phyloP scores from a whole-genome alignment of 1,139 yeast species.

The Hemisphaericaspora xylanilytica region DNA sequence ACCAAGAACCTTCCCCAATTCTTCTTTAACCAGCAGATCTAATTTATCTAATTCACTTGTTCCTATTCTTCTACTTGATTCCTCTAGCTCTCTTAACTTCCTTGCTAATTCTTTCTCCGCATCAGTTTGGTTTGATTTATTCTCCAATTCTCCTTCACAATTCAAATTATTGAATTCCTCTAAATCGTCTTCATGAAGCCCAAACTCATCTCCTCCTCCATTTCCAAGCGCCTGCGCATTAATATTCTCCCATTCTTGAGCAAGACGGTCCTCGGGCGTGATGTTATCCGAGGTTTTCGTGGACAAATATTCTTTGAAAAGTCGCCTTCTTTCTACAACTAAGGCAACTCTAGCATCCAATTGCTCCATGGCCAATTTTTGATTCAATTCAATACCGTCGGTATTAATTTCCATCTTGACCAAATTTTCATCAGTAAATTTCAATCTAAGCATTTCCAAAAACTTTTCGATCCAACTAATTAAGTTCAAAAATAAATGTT shows the following conservation, averaged over 20 bases:
- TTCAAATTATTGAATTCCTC: constrained; percentile 48
- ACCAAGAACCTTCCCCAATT: constrained; percentile 7
- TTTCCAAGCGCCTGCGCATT: constrained; percentile 45
- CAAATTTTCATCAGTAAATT: constrained; percentile 52
- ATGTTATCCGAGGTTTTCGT: constrained; percentile 18
- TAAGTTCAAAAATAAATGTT: constrained; percentile 65
- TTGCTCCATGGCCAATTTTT: constrained; percentile 28
- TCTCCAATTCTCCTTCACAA: constrained; percentile 25
- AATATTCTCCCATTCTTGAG: constrained; percentile 48
- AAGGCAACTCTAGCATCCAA: constrained; percentile 28
- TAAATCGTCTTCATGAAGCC: constrained; percentile 56
- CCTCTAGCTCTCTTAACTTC: constrained; percentile 18
- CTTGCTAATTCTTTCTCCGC: constrained; percentile 16
- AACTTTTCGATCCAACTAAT: constrained; percentile 66
- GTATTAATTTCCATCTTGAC: constrained; percentile 40
- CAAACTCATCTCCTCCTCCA: constrained; percentile 48
- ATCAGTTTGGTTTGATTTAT: constrained; percentile 24
- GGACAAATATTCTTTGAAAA: constrained; percentile 35
- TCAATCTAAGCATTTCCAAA: constrained; percentile 55
- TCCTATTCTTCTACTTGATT: constrained; percentile 13
- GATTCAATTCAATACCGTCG: constrained; percentile 22
- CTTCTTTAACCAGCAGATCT: constrained; percentile 13
- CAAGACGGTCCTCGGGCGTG: constrained; percentile 34
- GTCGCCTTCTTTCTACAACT: constrained; percentile 28
- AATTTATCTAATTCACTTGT: constrained; percentile 31